Evolutionary conservation across 352 stramenopile species (phyloP).

Genomic region (Saprolegnia diclina): DNA sequence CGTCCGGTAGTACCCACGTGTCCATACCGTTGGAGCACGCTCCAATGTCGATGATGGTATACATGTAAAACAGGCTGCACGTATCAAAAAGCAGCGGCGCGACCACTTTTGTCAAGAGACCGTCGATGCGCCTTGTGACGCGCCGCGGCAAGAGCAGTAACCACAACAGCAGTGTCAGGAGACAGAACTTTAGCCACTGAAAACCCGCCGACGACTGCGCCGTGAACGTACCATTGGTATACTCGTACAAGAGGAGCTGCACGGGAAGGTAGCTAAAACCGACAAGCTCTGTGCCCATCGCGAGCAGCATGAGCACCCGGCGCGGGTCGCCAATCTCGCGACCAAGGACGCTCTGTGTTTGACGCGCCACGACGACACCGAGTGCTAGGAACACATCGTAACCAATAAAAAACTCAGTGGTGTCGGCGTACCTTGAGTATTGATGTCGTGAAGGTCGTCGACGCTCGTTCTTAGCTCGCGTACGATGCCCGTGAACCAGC

Average conservation of each 20-base stretch:
- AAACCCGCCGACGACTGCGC: background rate
- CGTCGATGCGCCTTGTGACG: background rate
- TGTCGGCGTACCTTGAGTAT: conserved; percentile 18
- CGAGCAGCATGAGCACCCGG: conserved; percentile 11
- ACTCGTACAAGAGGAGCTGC: conserved; percentile 20
- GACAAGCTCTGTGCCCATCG: conserved; percentile 18
- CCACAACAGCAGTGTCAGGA: conserved; percentile 1
- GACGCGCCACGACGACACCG: conserved; percentile 20
- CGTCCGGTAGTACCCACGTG: background rate
- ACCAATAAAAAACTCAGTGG: background rate
- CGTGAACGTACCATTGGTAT: background rate
- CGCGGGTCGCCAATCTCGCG: conserved; percentile 14
- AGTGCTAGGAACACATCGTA: conserved; percentile 6
- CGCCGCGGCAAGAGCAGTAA: background rate
- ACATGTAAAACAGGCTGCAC: conserved; percentile 3
- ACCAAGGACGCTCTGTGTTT: conserved; percentile 19
- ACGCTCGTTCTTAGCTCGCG: conserved; percentile 15
- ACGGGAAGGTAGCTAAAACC: conserved; percentile 21
- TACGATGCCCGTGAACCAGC: conserved; percentile 18
- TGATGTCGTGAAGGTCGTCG: conserved; percentile 24
- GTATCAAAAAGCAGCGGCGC: conserved; percentile 20
- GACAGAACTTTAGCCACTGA: conserved; percentile 1
- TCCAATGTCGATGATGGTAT: conserved; percentile 18
- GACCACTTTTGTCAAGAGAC: conserved; percentile 6
- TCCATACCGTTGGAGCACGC: conserved; percentile 23